phyloP scores from a whole-genome alignment of 2,329 filamentous ascomycete species.

The Diaporthe citriasiana region DNA sequence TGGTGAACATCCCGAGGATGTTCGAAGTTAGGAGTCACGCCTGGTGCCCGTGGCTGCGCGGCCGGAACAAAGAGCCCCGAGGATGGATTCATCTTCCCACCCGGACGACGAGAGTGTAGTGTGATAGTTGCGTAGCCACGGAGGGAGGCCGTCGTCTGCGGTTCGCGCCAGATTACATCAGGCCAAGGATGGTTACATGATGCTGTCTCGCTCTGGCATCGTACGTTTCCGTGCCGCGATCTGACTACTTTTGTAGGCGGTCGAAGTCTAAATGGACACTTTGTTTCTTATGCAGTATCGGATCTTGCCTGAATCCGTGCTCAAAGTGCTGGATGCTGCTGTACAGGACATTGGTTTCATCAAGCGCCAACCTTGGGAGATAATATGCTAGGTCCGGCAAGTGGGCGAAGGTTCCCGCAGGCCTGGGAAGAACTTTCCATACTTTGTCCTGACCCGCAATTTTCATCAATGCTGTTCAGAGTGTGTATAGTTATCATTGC shows the following conservation, averaged over 20 bases:
- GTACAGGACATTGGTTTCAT: neutral
- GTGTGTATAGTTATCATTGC: neutral
- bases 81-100: neutral
- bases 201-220: neutral
- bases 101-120: neutral
- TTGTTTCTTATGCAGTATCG: neutral
- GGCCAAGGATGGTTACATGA: neutral
- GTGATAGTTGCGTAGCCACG: neutral
- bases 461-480: neutral
- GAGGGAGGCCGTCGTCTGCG: neutral
- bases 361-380: neutral
- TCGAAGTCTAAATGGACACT: neutral
- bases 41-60: neutral
- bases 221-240: neutral
- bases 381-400: neutral
- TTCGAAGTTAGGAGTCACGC: neutral
- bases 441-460: neutral
- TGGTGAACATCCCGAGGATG: neutral
- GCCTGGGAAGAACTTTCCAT: neutral
- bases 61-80: slow-evolving; percentile 1
- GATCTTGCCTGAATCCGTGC: neutral
- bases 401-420: neutral
- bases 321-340: neutral
- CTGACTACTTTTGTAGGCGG: neutral
- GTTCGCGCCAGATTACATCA: neutral